Percentiles rank a stretch among this genome's conserved stretches.
phyloP scores from a whole-genome alignment of 176 grass and related monocot species.

The Triticum dicoccoides region DNA sequence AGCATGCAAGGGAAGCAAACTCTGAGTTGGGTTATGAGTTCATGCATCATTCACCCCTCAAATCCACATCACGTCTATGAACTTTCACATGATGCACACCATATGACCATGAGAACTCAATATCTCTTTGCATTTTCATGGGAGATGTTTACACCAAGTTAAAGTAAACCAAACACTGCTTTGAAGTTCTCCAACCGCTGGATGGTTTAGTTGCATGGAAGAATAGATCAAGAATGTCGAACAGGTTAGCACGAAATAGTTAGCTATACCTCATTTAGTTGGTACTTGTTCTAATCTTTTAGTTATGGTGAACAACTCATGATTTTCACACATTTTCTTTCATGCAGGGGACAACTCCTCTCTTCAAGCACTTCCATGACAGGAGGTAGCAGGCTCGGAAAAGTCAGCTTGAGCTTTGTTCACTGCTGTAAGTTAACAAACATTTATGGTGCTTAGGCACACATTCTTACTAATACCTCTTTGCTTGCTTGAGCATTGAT shows the following conservation, averaged over 20 bases:
- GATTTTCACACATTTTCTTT: slow-evolving; percentile 21
- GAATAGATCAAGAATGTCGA: slow-evolving; percentile 15
- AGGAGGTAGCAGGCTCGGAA: neutral
- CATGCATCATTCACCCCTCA: neutral
- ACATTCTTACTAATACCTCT: neutral
- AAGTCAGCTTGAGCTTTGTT: slow-evolving; percentile 26
- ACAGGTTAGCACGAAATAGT: slow-evolving; percentile 22
- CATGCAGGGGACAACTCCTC: slow-evolving; percentile 10
- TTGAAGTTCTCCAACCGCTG: neutral
- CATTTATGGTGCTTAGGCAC: neutral
- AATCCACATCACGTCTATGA: neutral
- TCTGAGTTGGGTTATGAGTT: slow-evolving; percentile 2
- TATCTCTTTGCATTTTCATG: neutral
- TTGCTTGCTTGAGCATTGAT: neutral
- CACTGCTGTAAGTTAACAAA: slow-evolving; percentile 26
- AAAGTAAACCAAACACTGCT: slow-evolving; percentile 14
- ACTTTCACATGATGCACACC: slow-evolving; percentile 13
- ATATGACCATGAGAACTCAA: neutral
- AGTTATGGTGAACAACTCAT: neutral
- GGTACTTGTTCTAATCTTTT: neutral
- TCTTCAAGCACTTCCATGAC: slow-evolving; percentile 16
- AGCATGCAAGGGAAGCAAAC: neutral
- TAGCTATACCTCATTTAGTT: neutral
- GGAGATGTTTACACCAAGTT: slow-evolving; percentile 1
- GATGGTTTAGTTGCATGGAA: slow-evolving; percentile 8